Evolutionary conservation across 148 eudicot species (phyloP), one percentile per base, ranked within the genome.

Genomic region (Rhododendron henanense): DNA sequence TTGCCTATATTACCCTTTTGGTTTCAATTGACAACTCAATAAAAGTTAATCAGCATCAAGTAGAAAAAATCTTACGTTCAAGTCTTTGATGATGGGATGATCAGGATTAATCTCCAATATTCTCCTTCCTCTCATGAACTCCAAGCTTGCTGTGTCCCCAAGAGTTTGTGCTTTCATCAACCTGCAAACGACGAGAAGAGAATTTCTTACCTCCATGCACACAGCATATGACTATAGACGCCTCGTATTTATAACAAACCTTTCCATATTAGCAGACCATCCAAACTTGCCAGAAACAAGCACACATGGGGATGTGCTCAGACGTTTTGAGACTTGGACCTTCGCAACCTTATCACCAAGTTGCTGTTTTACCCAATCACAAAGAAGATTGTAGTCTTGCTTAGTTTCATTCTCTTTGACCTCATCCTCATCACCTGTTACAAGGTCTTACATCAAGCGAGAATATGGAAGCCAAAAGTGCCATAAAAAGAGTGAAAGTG

Each of bases 211-310:
- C 71, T 53, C 6, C 15, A 18, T 51, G 10, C 78, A 48, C 28
- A 82, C 15, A 21, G 23, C 28, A 10, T 47, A 86, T 81, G 11
- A 23, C 75, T 39, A 5, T 2, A 50, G 11, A 9, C 14, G 1
- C 31, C 13, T 65, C 19, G 13, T 35, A 37, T 28, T 41, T 37
- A 16, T 77, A 28, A 21, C 76, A 83, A 2, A 97, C 99, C 96
- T 94, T 87, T 97, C 99, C 99, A 97, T 97, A 88, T 97, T 97
- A 45, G 99, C 99, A 47, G 99, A 97, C 99, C 99, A 97, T 3
- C 99, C 99, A 87, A 97, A 97, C 92, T 97, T 95, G 77, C 98
- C 99, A 25, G 99, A 97, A 82, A 97, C 99, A 81, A 97, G 98
- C 71, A 97, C 99, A 90, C 98, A 95, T 6, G 99, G 99, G 47